Conservation (phyloP, 2,329 filamentous ascomycete species). For the Pestalotiopsis sp. region DNA sequence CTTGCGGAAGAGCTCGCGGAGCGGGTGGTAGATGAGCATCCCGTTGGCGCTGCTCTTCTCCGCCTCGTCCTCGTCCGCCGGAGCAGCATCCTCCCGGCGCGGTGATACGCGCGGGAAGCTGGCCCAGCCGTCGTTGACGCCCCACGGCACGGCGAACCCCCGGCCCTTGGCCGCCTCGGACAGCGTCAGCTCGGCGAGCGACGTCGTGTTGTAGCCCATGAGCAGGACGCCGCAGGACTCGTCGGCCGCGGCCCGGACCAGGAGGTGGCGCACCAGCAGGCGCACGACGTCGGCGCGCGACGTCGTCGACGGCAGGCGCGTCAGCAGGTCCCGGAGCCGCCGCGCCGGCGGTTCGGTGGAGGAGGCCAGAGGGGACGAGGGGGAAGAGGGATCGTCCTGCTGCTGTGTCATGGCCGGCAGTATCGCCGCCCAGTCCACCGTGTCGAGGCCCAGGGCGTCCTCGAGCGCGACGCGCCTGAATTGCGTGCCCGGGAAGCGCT, state of each 20-base stretch:
- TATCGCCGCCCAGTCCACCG: slow-evolving; percentile 52
- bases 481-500: slow-evolving; percentile 64
- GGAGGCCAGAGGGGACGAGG: neutral
- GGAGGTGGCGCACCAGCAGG: slow-evolving; percentile 69
- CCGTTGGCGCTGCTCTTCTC: neutral
- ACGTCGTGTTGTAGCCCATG: slow-evolving; percentile 84
- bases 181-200: slow-evolving; percentile 81
- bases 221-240: slow-evolving; percentile 69
- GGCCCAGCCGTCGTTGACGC: slow-evolving; percentile 71
- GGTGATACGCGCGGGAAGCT: slow-evolving; percentile 21
- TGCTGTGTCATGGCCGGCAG: slow-evolving; percentile 31
- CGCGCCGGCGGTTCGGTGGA: slow-evolving; percentile 6
- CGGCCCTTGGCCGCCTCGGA: slow-evolving; percentile 89
- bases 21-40: slow-evolving; percentile 68
- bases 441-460: slow-evolving; percentile 52
- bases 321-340: slow-evolving; percentile 54
- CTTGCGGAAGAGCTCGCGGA: slow-evolving; percentile 81
- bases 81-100: slow-evolving; percentile 21
- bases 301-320: slow-evolving; percentile 68
- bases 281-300: slow-evolving; percentile 73
- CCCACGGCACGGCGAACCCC: slow-evolving; percentile 80
- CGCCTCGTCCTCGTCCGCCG: slow-evolving; percentile 16
- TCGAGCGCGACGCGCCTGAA: slow-evolving; percentile 67
- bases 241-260: slow-evolving; percentile 64
- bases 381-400: no score